Evolutionary conservation across 352 stramenopile species (phyloP), one percentile per base, ranked within the genome.

Genomic region (Paralagenidium karlingii): DNA sequence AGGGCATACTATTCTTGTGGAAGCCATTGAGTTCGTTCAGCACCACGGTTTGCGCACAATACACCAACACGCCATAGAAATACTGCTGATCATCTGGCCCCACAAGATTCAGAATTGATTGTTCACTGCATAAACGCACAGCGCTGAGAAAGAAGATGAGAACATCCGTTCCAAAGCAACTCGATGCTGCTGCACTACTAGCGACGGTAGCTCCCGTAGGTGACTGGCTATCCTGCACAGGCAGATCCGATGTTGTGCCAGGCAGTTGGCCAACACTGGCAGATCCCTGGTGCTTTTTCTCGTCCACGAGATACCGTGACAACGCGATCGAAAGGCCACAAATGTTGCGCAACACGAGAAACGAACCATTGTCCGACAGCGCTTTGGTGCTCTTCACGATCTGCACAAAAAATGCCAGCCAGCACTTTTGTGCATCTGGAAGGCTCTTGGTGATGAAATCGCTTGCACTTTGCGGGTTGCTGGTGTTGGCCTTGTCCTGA

Each of bases 31-130:
- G 38, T 24, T 83, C 71, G 30, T 54, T 75, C 20, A 89, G 34
- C 1, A 82, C 11, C 7, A 74, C 63, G 0, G 45, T 58, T 48
- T 89, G 71, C 1, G 51, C 45, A 18, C 57, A 80, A 36, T 82
- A 89, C 10, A 89, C 60, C 4, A 89, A 45, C 5, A 57, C 63
- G 2, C 64, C 60, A 37, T 81, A 83, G 45, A 86, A 80, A 28
- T 85, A 84, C 12, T 77, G 75, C 20, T 83, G 68, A 10, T 71
- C 53, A 22, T 83, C 71, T 0, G 38, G 34, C 6, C 71, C 68
- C 15, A 89, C 21, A 1, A 60, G 21, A 41, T 73, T 59, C 0
- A 20, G 47, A 11, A 71, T 48, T 4, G 49, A 43, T 8, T 56
- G 27, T 15, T 71, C 51, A 8, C 56, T 43, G 20, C 54, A 78